Conservation (phyloP, 129 eudicot species). For the Tagetes patula region DNA sequence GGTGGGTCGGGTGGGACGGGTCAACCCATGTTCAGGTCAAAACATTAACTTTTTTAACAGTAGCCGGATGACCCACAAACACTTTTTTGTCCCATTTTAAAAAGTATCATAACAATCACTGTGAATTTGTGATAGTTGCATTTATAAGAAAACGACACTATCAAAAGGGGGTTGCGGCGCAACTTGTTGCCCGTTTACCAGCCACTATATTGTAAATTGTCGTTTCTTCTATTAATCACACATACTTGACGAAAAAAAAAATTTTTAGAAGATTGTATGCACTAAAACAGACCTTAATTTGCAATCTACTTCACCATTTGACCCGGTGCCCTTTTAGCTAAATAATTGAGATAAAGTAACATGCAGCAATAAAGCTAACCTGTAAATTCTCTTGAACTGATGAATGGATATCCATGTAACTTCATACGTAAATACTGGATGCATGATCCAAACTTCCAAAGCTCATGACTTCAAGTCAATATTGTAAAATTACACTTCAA, state of each 20-base stretch:
- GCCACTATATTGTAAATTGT: too few relatives aligned
- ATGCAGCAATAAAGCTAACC: constrained; percentile 43
- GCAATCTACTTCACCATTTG: too few relatives aligned
- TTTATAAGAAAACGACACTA: neutral
- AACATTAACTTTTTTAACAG: neutral
- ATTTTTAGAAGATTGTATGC: neutral
- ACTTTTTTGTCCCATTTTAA: neutral
- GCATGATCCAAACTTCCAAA: constrained; percentile 26
- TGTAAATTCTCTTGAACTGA: constrained; percentile 37
- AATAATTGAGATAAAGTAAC: neutral
- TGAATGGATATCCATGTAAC: constrained; percentile 44
- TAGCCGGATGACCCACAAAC: neutral
- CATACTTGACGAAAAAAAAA: too few relatives aligned
- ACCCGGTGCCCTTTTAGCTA: too few relatives aligned
- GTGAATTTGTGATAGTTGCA: neutral
- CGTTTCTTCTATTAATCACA: too few relatives aligned
- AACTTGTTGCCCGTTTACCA: too few relatives aligned
- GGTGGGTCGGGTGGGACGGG: neutral
- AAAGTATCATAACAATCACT: neutral
- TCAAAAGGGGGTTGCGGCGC: too few relatives aligned
- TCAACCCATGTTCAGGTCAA: neutral
- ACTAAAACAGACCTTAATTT: neutral
- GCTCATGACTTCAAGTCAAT: constrained; percentile 30
- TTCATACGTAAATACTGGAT: constrained; percentile 35
- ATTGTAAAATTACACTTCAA: constrained; percentile 23